Conservation (phyloP, 441 rosid species). For the Gossypium laxum region DNA sequence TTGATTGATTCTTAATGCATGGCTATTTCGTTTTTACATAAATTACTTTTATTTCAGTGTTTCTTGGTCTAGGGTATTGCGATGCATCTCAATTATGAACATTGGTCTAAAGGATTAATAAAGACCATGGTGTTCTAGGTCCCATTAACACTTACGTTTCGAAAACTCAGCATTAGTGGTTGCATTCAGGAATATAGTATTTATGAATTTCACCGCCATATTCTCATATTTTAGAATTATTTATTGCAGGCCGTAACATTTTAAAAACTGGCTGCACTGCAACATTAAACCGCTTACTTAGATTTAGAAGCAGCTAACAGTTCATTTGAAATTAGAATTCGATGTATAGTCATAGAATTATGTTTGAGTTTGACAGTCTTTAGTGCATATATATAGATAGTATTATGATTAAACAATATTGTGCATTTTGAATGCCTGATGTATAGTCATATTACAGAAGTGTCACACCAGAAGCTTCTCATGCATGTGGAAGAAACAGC, state of each 20-base stretch:
- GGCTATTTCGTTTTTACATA: neutral
- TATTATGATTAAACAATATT: neutral
- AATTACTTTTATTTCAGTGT: neutral
- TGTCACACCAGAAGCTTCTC: constrained; percentile 54
- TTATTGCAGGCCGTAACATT: neutral
- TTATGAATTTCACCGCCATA: neutral
- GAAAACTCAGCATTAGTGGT: neutral
- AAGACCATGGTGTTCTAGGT: neutral
- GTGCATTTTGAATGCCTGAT: neutral
- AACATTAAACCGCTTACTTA: neutral
- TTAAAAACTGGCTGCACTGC: neutral
- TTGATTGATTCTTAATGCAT: neutral
- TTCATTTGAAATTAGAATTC: neutral
- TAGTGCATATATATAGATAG: neutral
- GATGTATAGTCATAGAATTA: neutral
- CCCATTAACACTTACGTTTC: neutral
- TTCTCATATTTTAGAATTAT: neutral
- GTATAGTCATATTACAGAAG: constrained; percentile 32
- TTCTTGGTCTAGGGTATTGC: neutral
- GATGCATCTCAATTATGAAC: neutral
- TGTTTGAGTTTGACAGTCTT: neutral
- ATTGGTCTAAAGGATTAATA: neutral
- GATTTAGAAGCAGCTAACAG: neutral
- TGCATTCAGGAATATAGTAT: constrained; percentile 1
- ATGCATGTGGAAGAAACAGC: constrained; percentile 54